Evolutionary conservation across 306 rosid genomes (phyloP).

Genomic region (Lathyrus aphaca): DNA sequence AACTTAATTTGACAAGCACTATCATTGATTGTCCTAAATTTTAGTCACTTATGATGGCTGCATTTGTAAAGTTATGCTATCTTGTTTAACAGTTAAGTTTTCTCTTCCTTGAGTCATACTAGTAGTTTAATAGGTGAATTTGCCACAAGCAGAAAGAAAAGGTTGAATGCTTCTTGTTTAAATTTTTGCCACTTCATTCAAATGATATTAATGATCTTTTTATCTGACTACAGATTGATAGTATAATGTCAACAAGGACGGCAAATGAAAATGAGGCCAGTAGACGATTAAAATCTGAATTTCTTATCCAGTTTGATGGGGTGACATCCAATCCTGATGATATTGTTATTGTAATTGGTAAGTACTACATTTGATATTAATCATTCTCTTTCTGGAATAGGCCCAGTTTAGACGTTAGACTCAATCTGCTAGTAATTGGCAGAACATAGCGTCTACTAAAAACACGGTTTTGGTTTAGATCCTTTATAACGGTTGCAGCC

Average conservation of each 20-base stretch:
- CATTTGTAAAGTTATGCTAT: conserved; percentile 12
- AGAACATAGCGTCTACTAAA: conserved; percentile 19
- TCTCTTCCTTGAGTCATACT: background rate
- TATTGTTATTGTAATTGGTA: conserved; percentile 90
- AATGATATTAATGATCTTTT: conserved; percentile 17
- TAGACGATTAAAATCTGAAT: conserved; percentile 94
- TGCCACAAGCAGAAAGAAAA: background rate
- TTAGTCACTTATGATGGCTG: conserved; percentile 15
- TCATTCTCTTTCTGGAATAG: conserved; percentile 21
- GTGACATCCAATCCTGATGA: conserved; percentile 89
- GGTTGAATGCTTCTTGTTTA: background rate
- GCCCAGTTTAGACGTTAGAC: conserved; percentile 23
- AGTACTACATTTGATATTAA: conserved; percentile 40
- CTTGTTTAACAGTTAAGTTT: conserved; percentile 18
- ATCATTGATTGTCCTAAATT: conserved; percentile 21
- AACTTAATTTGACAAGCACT: conserved; percentile 3
- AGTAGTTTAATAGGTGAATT: conserved; percentile 17
- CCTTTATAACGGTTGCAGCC: background rate
- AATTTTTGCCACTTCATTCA: background rate
- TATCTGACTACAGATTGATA: conserved; percentile 72
- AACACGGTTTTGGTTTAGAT: conserved; percentile 16
- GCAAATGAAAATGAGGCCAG: conserved; percentile 92
- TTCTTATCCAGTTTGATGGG: conserved; percentile 96
- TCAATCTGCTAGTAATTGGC: conserved; percentile 23
- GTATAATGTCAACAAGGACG: conserved; percentile 89